These are phyloP conservation scores for Canna indica DNA, from an alignment of 176 grass and related monocot genomes.

Conservation along the genomic window DNA sequence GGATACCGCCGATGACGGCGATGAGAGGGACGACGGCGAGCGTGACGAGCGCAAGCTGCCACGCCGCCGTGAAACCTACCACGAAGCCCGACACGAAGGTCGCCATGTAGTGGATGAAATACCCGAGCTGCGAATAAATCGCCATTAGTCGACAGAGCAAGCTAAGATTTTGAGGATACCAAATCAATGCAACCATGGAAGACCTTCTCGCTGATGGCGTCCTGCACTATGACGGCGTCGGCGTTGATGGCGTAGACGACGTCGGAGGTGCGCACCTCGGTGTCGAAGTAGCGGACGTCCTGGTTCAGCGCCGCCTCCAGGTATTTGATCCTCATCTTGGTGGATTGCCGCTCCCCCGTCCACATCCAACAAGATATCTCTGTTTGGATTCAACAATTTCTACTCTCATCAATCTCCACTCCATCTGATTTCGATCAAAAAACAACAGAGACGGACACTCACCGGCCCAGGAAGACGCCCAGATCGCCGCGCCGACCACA, in stretches of 20 bases:
- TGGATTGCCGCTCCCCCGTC: slow-evolving; percentile 86
- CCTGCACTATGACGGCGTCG: slow-evolving; percentile 87
- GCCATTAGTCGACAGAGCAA: not conserved
- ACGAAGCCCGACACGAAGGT: slow-evolving; percentile 82
- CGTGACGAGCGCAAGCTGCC: slow-evolving; percentile 78
- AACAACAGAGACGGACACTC: slow-evolving; percentile 2
- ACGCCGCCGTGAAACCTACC: slow-evolving; percentile 74
- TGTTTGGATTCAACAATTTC: slow-evolving; percentile 15
- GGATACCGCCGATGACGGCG: slow-evolving; percentile 73
- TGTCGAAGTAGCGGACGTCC: slow-evolving; percentile 95
- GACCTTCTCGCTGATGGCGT: slow-evolving; percentile 96
- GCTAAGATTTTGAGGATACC: not conserved
- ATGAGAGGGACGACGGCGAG: slow-evolving; percentile 82
- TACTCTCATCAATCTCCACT: not conserved
- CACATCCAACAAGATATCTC: slow-evolving; percentile 99
- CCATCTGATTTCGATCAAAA: not conserved
- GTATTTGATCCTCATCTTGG: slow-evolving; percentile 61
- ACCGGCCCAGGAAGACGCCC: slow-evolving; percentile 88
- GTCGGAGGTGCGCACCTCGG: slow-evolving; percentile 80
- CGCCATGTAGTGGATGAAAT: slow-evolving; percentile 94
- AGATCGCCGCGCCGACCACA: slow-evolving; percentile 80
- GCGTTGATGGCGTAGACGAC: slow-evolving; percentile 82
- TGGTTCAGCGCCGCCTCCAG: slow-evolving; percentile 77
- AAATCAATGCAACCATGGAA: slow-evolving; percentile 2
- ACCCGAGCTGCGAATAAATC: slow-evolving; percentile 43